Conservation (phyloP, 2,329 filamentous ascomycete genomes). For the Monosporascus cannonballus region DNA sequence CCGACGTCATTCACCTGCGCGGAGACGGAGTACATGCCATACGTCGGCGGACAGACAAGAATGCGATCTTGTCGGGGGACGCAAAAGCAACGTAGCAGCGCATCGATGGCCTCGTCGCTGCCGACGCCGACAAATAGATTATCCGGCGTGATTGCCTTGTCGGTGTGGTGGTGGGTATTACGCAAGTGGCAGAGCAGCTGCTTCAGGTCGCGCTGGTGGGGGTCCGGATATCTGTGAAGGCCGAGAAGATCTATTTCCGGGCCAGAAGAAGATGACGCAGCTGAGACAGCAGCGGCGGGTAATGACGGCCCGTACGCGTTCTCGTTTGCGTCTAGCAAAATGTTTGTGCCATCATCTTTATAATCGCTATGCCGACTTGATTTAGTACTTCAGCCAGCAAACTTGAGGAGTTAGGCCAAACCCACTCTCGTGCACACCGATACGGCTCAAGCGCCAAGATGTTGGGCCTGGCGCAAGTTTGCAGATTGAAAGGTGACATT, state of each 20-base stretch:
- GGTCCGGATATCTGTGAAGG: slow-evolving; percentile 92
- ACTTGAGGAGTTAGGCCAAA: slow-evolving; percentile 12
- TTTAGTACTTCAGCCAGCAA: slow-evolving; percentile 17
- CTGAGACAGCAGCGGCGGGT: slow-evolving; percentile 41
- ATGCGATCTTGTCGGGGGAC: slow-evolving; percentile 81
- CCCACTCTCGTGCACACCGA: slow-evolving; percentile 75
- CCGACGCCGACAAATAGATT: slow-evolving; percentile 94
- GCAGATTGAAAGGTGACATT: slow-evolving; percentile 64
- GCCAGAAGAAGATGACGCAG: slow-evolving; percentile 30
- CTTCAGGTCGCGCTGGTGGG: slow-evolving; percentile 85
- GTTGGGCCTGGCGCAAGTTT: slow-evolving; percentile 70
- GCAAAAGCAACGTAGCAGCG: slow-evolving; percentile 89
- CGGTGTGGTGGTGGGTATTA: slow-evolving; percentile 77
- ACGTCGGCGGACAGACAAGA: slow-evolving; percentile 90
- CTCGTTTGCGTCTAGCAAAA: slow-evolving; percentile 96
- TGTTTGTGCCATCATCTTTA: slow-evolving; percentile 94
- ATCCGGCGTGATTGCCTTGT: slow-evolving; percentile 65
- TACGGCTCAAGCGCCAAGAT: slow-evolving; percentile 73
- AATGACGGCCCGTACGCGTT: slow-evolving; percentile 90
- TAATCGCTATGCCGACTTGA: slow-evolving; percentile 66
- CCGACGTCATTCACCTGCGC: slow-evolving; percentile 89
- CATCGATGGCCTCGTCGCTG: slow-evolving; percentile 95
- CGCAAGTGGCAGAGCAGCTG: slow-evolving; percentile 79
- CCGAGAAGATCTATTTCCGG: slow-evolving; percentile 69
- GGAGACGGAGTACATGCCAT: slow-evolving; percentile 96